Base-by-base conservation (phyloP, 441 rosid species). In the Arabidopsis hybrid region DNA sequence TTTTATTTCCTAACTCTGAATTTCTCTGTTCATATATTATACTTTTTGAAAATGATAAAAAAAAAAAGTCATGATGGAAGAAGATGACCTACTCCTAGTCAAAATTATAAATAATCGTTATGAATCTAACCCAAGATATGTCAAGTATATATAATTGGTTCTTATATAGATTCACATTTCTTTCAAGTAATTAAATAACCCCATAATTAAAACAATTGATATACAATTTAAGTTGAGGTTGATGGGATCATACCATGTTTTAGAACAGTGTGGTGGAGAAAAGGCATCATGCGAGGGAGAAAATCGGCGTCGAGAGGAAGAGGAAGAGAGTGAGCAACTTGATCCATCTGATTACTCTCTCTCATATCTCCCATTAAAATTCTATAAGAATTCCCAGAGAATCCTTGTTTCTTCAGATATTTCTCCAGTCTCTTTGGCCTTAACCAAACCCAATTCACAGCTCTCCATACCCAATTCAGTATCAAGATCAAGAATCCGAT, bases 271-370 rank as follows among this genome's bases (percentile, higher is more conserved):
- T 79, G 82, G 29, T 79, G 76, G 14, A 75, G 60, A 70, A 79
- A 79, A 75, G 82, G 82, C 76, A 74, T 74, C 69, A 75, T 56
- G 38, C 79, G 76, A 50, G 82, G 76, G 16, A 79, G 73, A 57
- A 79, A 69, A 66, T 79, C 82, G 0, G 64, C 72, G 3, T 18
- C 8, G 36, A 79, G 82, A 55, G 68, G 65, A 57, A 79, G 75
- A 75, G 82, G 79, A 49, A 68, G 57, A 66, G 79, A 74, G 60
- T 75, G 79, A 65, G 79, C 82, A 63, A 51, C 52, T 69, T 69
- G 52, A 53, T 79, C 79, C 82, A 79, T 79, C 26, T 57, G 51
- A 21, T 74, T 74, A 40, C 76, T 79, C 16, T 74, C 79, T 64
- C 67, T 75, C 73, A 75, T 79, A 40, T 79, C 82, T 55, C 82